phyloP scores from a whole-genome alignment of 495 filamentous ascomycete genomes.

The Lophium mytilinum region DNA sequence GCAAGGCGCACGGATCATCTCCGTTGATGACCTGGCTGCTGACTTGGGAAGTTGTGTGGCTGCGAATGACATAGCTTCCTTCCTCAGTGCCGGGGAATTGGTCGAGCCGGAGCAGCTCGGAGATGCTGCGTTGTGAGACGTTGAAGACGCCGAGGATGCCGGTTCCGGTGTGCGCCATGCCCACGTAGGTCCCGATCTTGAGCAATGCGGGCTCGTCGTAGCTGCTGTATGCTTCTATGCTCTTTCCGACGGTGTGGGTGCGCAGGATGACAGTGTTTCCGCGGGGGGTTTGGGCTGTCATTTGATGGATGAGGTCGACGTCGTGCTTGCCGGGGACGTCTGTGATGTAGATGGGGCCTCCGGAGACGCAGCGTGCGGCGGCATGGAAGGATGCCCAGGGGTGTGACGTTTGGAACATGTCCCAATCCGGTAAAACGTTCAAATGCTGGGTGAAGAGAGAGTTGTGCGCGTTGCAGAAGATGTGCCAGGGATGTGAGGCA shows the following conservation, averaged over 20 bases:
- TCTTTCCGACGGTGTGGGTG: conserved; percentile 61
- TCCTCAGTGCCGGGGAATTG: conserved; percentile 62
- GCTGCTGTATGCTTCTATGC: conserved; percentile 60
- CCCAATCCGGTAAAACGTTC: conserved; percentile 85
- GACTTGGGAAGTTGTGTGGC: conserved; percentile 60
- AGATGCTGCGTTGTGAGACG: conserved; percentile 45
- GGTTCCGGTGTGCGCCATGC: conserved; percentile 56
- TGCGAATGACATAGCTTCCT: conserved; percentile 59
- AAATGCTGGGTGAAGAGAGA: conserved; percentile 67
- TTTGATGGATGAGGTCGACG: conserved; percentile 61
- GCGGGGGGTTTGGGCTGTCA: conserved; percentile 59
- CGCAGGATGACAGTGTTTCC: conserved; percentile 70
- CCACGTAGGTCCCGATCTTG: conserved; percentile 68
- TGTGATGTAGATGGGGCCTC: conserved; percentile 89
- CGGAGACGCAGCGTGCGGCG: conserved; percentile 79
- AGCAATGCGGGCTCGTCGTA: conserved; percentile 67
- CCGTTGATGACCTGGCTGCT: conserved; percentile 37
- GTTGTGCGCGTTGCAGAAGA: conserved; percentile 91
- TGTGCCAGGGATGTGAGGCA: conserved; percentile 81
- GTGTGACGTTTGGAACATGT: conserved; percentile 94
- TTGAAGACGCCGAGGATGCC: conserved; percentile 84
- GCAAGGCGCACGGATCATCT: conserved; percentile 36
- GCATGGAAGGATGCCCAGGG: conserved; percentile 75
- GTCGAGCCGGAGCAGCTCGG: conserved; percentile 58
- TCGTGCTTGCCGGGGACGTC: conserved; percentile 79